Percentiles rank a stretch among this genome's conserved stretches.
phyloP scores from a whole-genome alignment of 306 rosid genomes.

The Cucumis hystrix region DNA sequence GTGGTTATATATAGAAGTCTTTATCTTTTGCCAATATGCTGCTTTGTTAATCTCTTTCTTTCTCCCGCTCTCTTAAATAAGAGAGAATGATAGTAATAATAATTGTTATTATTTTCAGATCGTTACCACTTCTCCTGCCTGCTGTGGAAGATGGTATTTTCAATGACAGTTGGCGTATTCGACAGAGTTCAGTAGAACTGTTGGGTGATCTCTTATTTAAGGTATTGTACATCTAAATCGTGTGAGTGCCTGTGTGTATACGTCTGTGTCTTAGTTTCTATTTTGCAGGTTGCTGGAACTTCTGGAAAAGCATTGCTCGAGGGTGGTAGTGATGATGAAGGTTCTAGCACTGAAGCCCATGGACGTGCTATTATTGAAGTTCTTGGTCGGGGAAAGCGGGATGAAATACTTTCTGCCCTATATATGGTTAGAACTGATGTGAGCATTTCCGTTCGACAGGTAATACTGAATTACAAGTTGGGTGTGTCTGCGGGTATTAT shows the following conservation, averaged over 20 bases:
- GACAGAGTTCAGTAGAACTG: conserved; percentile 94
- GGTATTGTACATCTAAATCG: conserved; percentile 43
- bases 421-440: conserved; percentile 97
- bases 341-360: conserved; percentile 96
- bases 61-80: not conserved
- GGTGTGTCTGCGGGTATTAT: too few relatives aligned
- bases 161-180: conserved; percentile 93
- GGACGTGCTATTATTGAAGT: conserved; percentile 97
- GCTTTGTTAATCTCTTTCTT: not conserved
- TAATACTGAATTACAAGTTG: conserved; percentile 12
- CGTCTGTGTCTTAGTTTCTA: not conserved
- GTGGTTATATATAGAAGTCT: not conserved
- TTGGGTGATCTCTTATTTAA: conserved; percentile 92
- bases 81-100: not conserved
- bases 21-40: not conserved
- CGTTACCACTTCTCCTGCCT: conserved; percentile 90
- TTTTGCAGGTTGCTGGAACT: conserved; percentile 88
- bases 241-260: not conserved
- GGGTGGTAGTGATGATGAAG: conserved; percentile 99
- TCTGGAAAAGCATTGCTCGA: conserved; percentile 98
- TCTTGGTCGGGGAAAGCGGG: conserved; percentile 77
- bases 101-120: conserved; percentile 27
- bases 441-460: conserved; percentile 98
- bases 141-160: conserved; percentile 97
- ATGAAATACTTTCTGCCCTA: conserved; percentile 87